Conservation (phyloP, 2,329 filamentous ascomycete genomes). For the Raffaelea ambrosiae region DNA sequence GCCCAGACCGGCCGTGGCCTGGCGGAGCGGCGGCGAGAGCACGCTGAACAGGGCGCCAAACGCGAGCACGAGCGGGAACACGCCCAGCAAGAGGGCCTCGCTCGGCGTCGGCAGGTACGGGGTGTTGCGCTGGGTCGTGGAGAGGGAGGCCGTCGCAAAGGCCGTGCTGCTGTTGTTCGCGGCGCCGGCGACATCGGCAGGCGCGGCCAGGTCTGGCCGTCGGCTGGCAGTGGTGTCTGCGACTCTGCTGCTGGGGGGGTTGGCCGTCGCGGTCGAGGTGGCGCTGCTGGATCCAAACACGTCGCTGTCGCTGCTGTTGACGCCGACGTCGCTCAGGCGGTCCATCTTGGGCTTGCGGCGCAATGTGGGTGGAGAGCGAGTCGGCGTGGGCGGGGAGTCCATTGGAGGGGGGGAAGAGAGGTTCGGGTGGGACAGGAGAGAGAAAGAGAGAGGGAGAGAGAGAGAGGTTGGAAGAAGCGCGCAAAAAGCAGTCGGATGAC, state of each 20-base stretch:
- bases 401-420: background rate
- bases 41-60: conserved; percentile 75
- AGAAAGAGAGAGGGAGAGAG: too few relatives aligned
- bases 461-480: too few relatives aligned
- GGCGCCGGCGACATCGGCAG: background rate
- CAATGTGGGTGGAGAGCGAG: conserved; percentile 1
- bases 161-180: background rate
- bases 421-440: too few relatives aligned
- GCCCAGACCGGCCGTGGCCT: conserved; percentile 57
- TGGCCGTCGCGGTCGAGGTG: background rate
- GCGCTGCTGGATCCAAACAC: background rate
- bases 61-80: conserved; percentile 72
- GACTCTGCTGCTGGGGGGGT: too few relatives aligned
- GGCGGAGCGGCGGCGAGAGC: conserved; percentile 63
- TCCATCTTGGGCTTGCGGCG: conserved; percentile 9
- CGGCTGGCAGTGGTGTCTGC: background rate
- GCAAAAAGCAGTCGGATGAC: too few relatives aligned
- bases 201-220: background rate
- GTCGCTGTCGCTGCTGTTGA: background rate
- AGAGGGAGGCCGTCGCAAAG: conserved; percentile 8
- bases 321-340: background rate
- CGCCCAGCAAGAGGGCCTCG: conserved; percentile 53
- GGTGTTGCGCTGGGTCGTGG: conserved; percentile 25
- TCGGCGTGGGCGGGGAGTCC: conserved; percentile 3
- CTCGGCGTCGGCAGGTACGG: conserved; percentile 63